Base-by-base conservation (phyloP, 2,329 filamentous ascomycete genomes). In the Eutypa lata region DNA sequence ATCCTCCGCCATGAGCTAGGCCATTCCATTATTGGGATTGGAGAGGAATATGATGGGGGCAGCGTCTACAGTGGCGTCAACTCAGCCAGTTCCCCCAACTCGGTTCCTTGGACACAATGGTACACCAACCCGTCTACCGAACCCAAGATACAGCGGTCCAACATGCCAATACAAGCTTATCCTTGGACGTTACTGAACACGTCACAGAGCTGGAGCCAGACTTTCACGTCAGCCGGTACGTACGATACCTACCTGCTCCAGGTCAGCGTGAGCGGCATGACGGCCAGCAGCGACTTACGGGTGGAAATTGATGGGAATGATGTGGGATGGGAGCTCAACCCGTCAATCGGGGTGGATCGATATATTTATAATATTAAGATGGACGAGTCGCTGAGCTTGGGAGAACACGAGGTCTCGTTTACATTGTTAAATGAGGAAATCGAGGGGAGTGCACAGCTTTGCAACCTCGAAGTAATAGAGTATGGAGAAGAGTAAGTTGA, bases 91-190 rank as follows among this genome's bases (percentile, higher is more conserved):
- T 50, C 57, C 8, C 7, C 56, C 2, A 21, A 47, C 33, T 53
- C 57, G 16, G 62, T 63, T 8, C 58, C 61, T 6, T 68, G 65
- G 65, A 57, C 43, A 5, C 60, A 64, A 42, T 68, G 65, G 65
- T 67, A 67, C 51, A 68, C 61, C 1, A 45, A 59, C 46, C 58
- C 65, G 14, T 46, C 56, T 2, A 46, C 28, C 3, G 63, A 68
- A 52, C 65, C 65, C 0, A 62, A 59, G 35, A 57, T 67, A 31
- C 51, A 68, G 52, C 58, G 65, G 16, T 57, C 62, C 47, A 65
- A 64, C 42, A 68, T 68, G 65, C 65, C 65, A 14, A 61, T 68
- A 50, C 65, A 68, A 52, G 64, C 62, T 22, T 68, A 68, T 49
- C 65, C 65, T 3, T 68, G 65, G 65, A 65, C 65, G 10, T 46